Percentiles rank a stretch among this genome's conserved stretches.
These are phyloP conservation scores for Uncinocarpus reesii DNA, from an alignment of 2,329 filamentous ascomycete genomes.

Conservation along the genomic window DNA sequence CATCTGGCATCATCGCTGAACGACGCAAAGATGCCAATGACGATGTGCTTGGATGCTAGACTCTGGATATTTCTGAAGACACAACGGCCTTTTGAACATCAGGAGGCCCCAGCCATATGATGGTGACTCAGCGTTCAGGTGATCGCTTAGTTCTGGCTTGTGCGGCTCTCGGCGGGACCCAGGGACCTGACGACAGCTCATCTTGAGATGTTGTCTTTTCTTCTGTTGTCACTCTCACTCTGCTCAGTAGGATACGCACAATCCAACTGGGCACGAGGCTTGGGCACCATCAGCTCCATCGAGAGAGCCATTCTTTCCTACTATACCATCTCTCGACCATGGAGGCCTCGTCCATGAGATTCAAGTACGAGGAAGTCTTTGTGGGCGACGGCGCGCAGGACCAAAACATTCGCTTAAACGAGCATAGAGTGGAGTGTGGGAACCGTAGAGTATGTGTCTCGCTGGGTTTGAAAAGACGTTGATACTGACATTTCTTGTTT, in stretches of 20 bases:
- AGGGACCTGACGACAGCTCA: not conserved
- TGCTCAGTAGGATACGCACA: not conserved
- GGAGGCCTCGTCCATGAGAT: not conserved
- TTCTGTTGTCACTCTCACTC: not conserved
- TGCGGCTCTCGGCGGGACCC: not conserved
- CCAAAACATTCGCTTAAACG: slow-evolving; percentile 14
- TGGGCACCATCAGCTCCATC: too few relatives aligned
- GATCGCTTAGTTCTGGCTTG: not conserved
- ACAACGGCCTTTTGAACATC: too few relatives aligned
- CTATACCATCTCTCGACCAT: not conserved
- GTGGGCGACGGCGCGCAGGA: not conserved
- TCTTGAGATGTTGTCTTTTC: not conserved
- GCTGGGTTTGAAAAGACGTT: too few relatives aligned
- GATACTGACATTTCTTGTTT: slow-evolving; percentile 4
- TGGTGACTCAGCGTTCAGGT: not conserved
- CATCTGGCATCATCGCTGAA: not conserved
- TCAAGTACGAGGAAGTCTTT: not conserved
- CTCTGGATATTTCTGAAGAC: too few relatives aligned
- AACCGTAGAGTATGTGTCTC: slow-evolving; percentile 25
- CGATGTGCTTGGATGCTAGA: not conserved
- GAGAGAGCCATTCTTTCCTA: too few relatives aligned
- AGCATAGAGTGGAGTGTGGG: slow-evolving; percentile 13
- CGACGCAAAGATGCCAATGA: not conserved
- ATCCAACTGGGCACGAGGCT: not conserved
- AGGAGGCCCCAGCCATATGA: too few relatives aligned